Percentiles rank a stretch among this genome's conserved stretches.
These are phyloP conservation scores for Cystobasidium ongulense DNA, from an alignment of 768 basidiomycete species.

Conservation along the genomic window DNA sequence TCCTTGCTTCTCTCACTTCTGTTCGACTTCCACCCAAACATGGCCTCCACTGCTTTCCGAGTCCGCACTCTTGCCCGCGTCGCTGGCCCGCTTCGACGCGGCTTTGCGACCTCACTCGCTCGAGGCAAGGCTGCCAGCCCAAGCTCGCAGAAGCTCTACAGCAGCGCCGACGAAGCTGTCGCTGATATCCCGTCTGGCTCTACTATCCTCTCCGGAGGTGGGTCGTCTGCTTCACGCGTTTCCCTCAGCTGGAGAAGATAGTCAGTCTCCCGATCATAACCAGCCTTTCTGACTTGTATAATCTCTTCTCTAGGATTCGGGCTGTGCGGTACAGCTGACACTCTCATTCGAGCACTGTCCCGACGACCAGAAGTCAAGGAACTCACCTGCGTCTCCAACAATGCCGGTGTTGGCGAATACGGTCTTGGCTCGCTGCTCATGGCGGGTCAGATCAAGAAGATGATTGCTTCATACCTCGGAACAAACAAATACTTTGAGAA, in stretches of 20 bases:
- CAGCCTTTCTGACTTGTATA: neutral
- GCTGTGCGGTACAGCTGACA: conserved; percentile 81
- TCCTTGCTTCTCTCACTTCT: conserved; percentile 1
- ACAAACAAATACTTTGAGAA: conserved; percentile 60
- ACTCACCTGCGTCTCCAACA: conserved; percentile 79
- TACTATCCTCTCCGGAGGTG: conserved; percentile 71
- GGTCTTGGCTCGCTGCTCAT: conserved; percentile 56
- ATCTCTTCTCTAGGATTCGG: conserved; percentile 61
- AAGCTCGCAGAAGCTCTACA: conserved; percentile 56
- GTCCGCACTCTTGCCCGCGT: conserved; percentile 1
- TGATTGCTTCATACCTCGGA: conserved; percentile 84
- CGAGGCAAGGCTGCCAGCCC: conserved; percentile 6
- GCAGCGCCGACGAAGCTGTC: conserved; percentile 71
- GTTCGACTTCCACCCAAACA: neutral
- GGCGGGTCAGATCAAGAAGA: conserved; percentile 64
- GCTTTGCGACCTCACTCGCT: conserved; percentile 19
- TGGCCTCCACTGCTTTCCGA: conserved; percentile 8
- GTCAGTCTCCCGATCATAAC: no score
- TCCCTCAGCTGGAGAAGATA: no score
- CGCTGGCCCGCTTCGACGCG: conserved; percentile 9
- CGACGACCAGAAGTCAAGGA: conserved; percentile 64
- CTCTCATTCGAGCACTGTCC: conserved; percentile 67
- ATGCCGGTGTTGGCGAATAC: conserved; percentile 48
- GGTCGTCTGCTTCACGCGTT: conserved; percentile 37
- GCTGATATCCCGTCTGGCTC: conserved; percentile 73